Evolutionary conservation across 768 basidiomycete species (phyloP).

Genomic region (Pisolithus tinctorius): DNA sequence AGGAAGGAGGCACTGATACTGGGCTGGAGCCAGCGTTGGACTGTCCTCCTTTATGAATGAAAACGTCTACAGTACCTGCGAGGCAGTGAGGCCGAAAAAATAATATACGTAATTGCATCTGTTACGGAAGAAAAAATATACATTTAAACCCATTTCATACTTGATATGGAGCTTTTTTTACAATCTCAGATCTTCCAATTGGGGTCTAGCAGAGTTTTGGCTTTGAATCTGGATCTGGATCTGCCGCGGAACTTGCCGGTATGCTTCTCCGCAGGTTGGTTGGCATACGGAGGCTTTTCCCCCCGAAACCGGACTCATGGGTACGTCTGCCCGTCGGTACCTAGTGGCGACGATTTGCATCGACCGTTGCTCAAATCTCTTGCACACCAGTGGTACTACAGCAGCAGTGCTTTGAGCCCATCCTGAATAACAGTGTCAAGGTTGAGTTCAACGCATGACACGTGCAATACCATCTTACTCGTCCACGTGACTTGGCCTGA

Average conservation of each 20-base stretch:
- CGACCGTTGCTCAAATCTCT: no score
- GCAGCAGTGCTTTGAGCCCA: background rate
- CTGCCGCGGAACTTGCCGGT: constrained; percentile 22
- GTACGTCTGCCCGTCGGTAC: background rate
- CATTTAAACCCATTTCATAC: constrained; percentile 3
- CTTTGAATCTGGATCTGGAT: constrained; percentile 25
- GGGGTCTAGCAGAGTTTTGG: constrained; percentile 26
- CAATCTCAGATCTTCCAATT: constrained; percentile 31
- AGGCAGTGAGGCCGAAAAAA: constrained; percentile 26
- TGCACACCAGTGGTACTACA: background rate
- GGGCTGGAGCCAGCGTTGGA: no score
- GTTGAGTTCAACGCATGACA: constrained; percentile 7
- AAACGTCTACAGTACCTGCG: background rate
- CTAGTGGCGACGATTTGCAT: no score
- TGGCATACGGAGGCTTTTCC: constrained; percentile 26
- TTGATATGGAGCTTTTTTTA: constrained; percentile 7
- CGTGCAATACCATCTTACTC: constrained; percentile 11
- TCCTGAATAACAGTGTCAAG: constrained; percentile 1
- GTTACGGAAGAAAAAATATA: constrained; percentile 21
- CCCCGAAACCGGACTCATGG: constrained; percentile 2
- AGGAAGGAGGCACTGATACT: constrained; percentile 3
- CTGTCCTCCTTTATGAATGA: background rate
- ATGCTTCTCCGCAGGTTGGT: constrained; percentile 3
- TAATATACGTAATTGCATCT: constrained; percentile 25
- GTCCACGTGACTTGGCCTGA: constrained; percentile 19